phyloP scores from a whole-genome alignment of 495 filamentous ascomycete species.

The Trichodelitschia bisporula region DNA sequence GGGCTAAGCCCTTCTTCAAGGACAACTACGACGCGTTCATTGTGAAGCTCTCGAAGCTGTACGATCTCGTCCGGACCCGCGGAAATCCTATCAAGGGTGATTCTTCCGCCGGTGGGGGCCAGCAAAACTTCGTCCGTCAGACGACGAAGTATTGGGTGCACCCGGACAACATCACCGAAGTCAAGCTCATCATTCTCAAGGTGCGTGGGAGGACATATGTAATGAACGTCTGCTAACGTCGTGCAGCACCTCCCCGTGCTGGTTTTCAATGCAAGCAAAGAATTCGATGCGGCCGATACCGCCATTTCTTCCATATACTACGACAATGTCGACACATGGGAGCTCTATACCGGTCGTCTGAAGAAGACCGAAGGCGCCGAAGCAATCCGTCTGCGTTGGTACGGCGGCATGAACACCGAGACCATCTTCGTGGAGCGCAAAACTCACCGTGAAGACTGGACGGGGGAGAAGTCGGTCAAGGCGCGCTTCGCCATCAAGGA shows the following conservation, averaged over 20 bases:
- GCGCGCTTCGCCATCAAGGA: slow-evolving; percentile 87
- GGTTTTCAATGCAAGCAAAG: slow-evolving; percentile 93
- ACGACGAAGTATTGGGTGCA: slow-evolving; percentile 99
- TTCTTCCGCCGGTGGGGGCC: slow-evolving; percentile 64
- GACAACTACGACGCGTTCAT: slow-evolving; percentile 96
- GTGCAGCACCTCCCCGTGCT: slow-evolving; percentile 70
- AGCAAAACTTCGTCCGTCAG: slow-evolving; percentile 90
- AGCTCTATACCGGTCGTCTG: slow-evolving; percentile 75
- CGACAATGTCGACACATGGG: slow-evolving; percentile 82
- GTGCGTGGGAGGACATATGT: slow-evolving; percentile 15
- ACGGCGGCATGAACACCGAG: slow-evolving; percentile 82
- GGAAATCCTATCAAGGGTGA: slow-evolving; percentile 86
- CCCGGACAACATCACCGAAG: slow-evolving; percentile 90
- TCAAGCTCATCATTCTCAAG: slow-evolving; percentile 93
- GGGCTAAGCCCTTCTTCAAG: slow-evolving; percentile 92
- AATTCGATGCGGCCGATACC: slow-evolving; percentile 69
- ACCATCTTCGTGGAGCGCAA: slow-evolving; percentile 96
- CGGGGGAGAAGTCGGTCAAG: slow-evolving; percentile 95
- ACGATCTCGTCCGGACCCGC: slow-evolving; percentile 78
- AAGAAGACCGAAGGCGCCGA: slow-evolving; percentile 97
- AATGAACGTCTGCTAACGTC: slow-evolving; percentile 5
- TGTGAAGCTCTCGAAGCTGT: slow-evolving; percentile 83
- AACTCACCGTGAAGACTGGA: slow-evolving; percentile 98
- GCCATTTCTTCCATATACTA: slow-evolving; percentile 98
- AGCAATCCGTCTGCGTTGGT: slow-evolving; percentile 91